Percentiles rank a stretch among this genome's conserved stretches.
Conservation (phyloP, 108 stramenopile species). For the Asterionellopsis glacialis region DNA sequence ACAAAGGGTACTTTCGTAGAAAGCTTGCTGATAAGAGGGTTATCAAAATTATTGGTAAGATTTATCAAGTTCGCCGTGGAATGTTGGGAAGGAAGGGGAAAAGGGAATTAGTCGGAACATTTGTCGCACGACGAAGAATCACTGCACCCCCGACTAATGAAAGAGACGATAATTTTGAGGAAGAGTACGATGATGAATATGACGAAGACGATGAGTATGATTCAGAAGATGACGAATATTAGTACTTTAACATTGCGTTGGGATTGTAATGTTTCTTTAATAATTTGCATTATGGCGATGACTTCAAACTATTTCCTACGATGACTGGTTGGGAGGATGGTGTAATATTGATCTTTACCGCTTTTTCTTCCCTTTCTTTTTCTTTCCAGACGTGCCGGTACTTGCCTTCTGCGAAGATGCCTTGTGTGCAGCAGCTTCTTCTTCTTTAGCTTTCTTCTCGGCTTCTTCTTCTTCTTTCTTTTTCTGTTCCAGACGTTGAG, state of each 20-base stretch:
- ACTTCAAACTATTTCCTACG: no score
- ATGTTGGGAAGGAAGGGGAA: conserved; percentile 15
- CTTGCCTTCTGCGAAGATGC: conserved; percentile 3
- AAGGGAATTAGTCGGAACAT: conserved; percentile 33
- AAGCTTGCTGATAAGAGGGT: conserved; percentile 41
- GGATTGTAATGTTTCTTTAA: no score
- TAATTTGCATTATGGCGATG: no score
- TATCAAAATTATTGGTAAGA: conserved; percentile 43
- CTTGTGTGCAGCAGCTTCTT: background rate
- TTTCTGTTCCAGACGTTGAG: background rate
- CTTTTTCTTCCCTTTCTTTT: conserved; percentile 10
- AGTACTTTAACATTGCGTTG: background rate
- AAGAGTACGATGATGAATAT: conserved; percentile 9
- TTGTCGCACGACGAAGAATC: conserved; percentile 39
- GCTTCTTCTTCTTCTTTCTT: background rate
- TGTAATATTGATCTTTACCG: background rate
- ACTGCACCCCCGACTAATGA: background rate
- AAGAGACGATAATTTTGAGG: conserved; percentile 10
- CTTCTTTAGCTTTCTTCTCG: conserved; percentile 6
- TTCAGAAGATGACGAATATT: conserved; percentile 17
- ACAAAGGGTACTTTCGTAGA: conserved; percentile 38
- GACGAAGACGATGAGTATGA: conserved; percentile 9
- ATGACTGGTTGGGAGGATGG: no score
- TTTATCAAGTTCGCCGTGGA: conserved; percentile 29
- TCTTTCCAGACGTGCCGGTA: background rate